Evolutionary conservation across 192 early-diverging fungal species (phyloP), one percentile per base, ranked within the genome.

Genomic region (Gonapodya sp.): DNA sequence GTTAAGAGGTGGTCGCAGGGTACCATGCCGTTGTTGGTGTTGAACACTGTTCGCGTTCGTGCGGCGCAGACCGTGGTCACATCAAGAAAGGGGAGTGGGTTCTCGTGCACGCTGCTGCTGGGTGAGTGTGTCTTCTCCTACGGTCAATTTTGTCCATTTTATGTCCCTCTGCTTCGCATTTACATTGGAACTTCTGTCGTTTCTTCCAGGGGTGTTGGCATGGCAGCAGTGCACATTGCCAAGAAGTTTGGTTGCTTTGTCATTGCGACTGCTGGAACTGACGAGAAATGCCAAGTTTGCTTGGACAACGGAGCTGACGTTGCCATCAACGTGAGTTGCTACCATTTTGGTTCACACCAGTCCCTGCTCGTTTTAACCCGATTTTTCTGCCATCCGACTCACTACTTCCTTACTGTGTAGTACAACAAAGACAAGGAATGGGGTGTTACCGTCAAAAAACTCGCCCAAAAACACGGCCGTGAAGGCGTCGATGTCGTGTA

Each of bases 41-140:
- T 64, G 46, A 64, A 64, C 24, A 16, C 46, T 64, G 46, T 16
- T n/a, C n/a, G n/a, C n/a, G 8, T 64, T 24, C 24, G 46, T 64
- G 46, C 24, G 46, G 8, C 24, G 8, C 8, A 34, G 75, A 77
- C 75, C 75, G 75, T 18, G 75, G 30, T 34, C 16, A 77, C 8
- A 77, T 77, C 75, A 2, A 34, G 75, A 34, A 77, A 33, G 75
- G 75, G 8, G 75, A 77, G 75, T 77, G 75, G 75, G 75, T 77
- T 16, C 75, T 77, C 31, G 75, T 77, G 2, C 18, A 77, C 75
- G 75, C 75, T 32, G 75, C 75, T 77, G 75, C 75, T 2, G 75
- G 75, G 75, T 64, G 46, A 64, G 46, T 64, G 8, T n/a, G n/a
- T n/a, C n/a, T n/a, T n/a, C n/a, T n/a, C n/a, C n/a, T n/a, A n/a